Conservation (phyloP, 1,284 basidiomycete species). For the Malassezia nana region DNA sequence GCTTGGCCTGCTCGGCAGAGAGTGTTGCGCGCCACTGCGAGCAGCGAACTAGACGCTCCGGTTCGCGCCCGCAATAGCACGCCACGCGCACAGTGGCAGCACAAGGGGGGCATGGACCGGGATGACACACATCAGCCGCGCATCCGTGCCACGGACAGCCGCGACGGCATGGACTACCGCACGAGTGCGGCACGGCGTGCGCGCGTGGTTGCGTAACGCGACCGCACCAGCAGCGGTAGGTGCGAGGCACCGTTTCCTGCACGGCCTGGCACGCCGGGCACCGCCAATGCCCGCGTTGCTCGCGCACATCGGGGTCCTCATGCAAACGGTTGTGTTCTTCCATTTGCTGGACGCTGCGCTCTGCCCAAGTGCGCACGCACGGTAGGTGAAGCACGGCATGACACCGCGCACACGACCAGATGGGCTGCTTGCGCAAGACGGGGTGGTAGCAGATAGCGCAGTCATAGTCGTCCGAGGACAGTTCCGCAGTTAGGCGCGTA, state of each 20-base stretch:
- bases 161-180: constrained; percentile 34
- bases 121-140: constrained; percentile 36
- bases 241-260: constrained; percentile 32
- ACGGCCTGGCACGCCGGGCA: constrained; percentile 45
- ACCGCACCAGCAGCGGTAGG: constrained; percentile 45
- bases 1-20: constrained; percentile 17
- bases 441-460: constrained; percentile 44
- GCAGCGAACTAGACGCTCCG: constrained; percentile 30
- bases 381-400: constrained; percentile 39
- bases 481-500: constrained; percentile 36
- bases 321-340: constrained; percentile 45
- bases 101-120: constrained; percentile 45
- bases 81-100: constrained; percentile 35
- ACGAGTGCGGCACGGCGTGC: constrained; percentile 36
- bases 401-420: constrained; percentile 45
- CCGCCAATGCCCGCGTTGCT: constrained; percentile 37
- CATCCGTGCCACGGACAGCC: constrained; percentile 28
- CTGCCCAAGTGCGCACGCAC: constrained; percentile 44
- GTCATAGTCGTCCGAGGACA: constrained; percentile 40
- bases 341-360: constrained; percentile 38
- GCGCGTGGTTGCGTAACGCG: constrained; percentile 27
- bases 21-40: constrained; percentile 30
- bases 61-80: constrained; percentile 42
- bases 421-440: constrained; percentile 30
- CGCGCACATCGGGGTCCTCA: constrained; percentile 38